phyloP scores from a whole-genome alignment of 2,329 filamentous ascomycete genomes.

The Aspergillus sp. region DNA sequence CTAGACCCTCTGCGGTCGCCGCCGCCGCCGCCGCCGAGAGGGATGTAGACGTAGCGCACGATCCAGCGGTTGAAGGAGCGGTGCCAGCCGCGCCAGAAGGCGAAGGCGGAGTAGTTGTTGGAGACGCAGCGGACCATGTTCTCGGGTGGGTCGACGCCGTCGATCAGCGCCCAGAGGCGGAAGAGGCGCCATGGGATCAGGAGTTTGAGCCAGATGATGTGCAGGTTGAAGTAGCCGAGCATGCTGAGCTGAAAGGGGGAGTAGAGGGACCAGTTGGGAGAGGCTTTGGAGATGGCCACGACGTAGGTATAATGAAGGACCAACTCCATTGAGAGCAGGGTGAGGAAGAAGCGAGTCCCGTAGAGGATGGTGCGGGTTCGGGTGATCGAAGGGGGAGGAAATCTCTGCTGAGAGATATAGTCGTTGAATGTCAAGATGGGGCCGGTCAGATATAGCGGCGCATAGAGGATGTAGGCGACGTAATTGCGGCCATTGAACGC shows the following conservation, averaged over 20 bases:
- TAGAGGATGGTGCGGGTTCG: conserved; percentile 73
- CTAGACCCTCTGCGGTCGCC: conserved; percentile 6
- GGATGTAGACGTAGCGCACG: conserved; percentile 89
- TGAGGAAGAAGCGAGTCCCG: conserved; percentile 75
- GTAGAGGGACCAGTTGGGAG: conserved; percentile 78
- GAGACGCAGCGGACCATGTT: conserved; percentile 98
- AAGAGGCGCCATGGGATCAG: conserved; percentile 98
- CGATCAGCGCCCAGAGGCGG: conserved; percentile 88
- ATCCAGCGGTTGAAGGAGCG: conserved; percentile 93
- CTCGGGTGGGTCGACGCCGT: conserved; percentile 91
- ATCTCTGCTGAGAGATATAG: conserved; percentile 83
- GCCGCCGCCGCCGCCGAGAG: conserved; percentile 69
- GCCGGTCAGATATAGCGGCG: conserved; percentile 86
- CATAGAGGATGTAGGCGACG: conserved; percentile 84
- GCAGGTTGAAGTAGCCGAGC: conserved; percentile 92
- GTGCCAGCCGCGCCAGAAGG: conserved; percentile 97
- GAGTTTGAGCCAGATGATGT: conserved; percentile 97
- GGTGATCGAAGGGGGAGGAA: conserved; percentile 70
- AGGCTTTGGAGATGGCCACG: conserved; percentile 81
- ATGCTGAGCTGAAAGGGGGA: conserved; percentile 84
- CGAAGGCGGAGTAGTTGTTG: conserved; percentile 86
- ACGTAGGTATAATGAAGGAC: conserved; percentile 91
- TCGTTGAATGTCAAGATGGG: conserved; percentile 98
- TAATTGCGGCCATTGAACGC: conserved; percentile 85
- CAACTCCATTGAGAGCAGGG: conserved; percentile 85